Conservation (phyloP, 345 rosid species). For the Salix purpurea region DNA sequence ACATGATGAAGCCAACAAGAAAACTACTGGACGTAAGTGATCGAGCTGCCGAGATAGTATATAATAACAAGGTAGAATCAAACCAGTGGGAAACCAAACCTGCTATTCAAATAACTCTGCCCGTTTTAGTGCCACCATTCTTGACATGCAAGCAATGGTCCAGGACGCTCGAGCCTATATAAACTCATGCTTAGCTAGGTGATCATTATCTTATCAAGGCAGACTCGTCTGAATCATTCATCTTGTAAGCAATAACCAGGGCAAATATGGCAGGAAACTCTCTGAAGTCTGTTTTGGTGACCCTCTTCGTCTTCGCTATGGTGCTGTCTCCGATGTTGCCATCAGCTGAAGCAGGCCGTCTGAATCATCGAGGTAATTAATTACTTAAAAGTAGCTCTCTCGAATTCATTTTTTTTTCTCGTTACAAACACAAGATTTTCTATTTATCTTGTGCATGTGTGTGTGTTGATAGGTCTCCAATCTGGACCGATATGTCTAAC, state of each 20-base stretch:
- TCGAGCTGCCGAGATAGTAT: background rate
- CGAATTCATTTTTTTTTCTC: background rate
- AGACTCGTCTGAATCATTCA: background rate
- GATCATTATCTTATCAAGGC: background rate
- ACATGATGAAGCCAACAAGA: no score
- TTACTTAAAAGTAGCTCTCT: background rate
- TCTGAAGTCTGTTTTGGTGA: background rate
- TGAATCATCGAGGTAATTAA: background rate
- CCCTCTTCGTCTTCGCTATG: slow-evolving; percentile 9
- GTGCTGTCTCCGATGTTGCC: slow-evolving; percentile 4
- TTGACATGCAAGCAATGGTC: background rate
- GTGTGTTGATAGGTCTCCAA: background rate
- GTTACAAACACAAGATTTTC: background rate
- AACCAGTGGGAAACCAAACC: background rate
- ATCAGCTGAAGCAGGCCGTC: background rate
- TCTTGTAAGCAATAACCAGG: background rate
- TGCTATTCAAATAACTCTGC: background rate
- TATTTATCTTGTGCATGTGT: background rate
- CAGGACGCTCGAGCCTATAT: background rate
- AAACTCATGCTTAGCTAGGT: background rate
- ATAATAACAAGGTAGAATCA: background rate
- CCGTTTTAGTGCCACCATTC: background rate
- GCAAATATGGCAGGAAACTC: slow-evolving; percentile 3
- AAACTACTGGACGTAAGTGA: no score
- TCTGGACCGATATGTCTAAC: background rate